Evolutionary conservation across 768 basidiomycete genomes (phyloP).

Genomic region (Artomyces pyxidatus): DNA sequence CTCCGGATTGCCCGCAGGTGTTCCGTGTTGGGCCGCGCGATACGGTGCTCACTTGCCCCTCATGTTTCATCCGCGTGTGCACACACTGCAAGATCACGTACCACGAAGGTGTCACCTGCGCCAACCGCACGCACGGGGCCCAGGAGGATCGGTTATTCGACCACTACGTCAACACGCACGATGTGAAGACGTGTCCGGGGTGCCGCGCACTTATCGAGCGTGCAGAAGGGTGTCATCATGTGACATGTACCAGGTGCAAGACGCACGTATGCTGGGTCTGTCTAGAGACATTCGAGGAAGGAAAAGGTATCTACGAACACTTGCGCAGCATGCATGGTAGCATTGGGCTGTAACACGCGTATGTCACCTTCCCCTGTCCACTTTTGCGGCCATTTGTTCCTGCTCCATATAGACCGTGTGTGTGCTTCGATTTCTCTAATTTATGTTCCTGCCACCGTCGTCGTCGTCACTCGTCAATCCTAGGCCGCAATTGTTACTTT

Average conservation of each 20-base stretch:
- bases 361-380: no score
- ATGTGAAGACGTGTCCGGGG: conserved; percentile 68
- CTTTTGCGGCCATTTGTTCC: no score
- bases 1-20: conserved; percentile 69
- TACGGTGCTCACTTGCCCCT: conserved; percentile 57
- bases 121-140: conserved; percentile 41
- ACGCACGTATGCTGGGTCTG: conserved; percentile 82
- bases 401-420: no score
- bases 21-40: conserved; percentile 50
- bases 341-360: conserved; percentile 14
- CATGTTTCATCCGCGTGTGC: conserved; percentile 63
- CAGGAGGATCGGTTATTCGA: conserved; percentile 49
- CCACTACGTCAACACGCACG: conserved; percentile 53
- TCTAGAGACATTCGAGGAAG: conserved; percentile 56
- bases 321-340: conserved; percentile 65
- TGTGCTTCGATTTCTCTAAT: no score
- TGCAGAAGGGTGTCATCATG: conserved; percentile 72
- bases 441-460: no score
- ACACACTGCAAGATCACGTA: conserved; percentile 47
- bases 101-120: conserved; percentile 65
- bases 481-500: no score
- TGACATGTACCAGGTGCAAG: conserved; percentile 67
- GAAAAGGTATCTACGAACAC: conserved; percentile 69
- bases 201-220: conserved; percentile 69
- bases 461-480: no score